Base-by-base conservation (phyloP, 2,329 filamentous ascomycete species). In the Ophiocordyceps camponoti-rufipedis region DNA sequence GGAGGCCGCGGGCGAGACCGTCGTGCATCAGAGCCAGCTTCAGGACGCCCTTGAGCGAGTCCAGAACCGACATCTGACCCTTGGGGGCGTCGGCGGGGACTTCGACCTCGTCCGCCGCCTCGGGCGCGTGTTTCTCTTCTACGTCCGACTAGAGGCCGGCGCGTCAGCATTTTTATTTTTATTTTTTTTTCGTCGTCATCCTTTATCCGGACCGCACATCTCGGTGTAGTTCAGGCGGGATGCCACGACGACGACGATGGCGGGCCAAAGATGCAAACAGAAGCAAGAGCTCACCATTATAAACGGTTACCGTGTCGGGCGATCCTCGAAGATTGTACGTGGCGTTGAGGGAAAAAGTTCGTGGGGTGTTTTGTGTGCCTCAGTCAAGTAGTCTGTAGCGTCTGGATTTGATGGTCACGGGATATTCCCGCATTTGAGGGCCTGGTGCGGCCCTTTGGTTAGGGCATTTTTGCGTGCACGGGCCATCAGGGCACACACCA, bases 21-120 rank as follows among this genome's bases (percentile, higher is more conserved):
- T 98, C 91, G 82, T 98, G 89, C 82, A 96, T 95, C 61, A 98
- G 85, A 54, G 91, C 83, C 66, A 96, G 85, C 78, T 94, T 94
- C 66, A 98, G 79, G 56, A 95, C 91, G 68, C 91, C 91, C 80
- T 98, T 98, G 63, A 98, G 84, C 59, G 91, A 91, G 63, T 98
- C 91, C 59, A 95, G 81, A 62, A 96, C 88, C 66, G 85, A 88
- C 88, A 98, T 96, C 76, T 87, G 86, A 63, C 84, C 84, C 70
- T 87, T 85, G 67, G 80, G 80, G 66, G 82, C 82, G 74, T 94
- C 88, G 70, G 84, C 87, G 65, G 82, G 82, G 67, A 95, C 87
- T 73, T 96, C 89, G 70, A 96, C 88, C 77, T 95, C 91, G 66
- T 83, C 78, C 63, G 69, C 67, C 64, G 78, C 87, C 65, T 85